Evolutionary conservation across 805 yeast species (phyloP).

Genomic region (Dipodascus geniculatus): DNA sequence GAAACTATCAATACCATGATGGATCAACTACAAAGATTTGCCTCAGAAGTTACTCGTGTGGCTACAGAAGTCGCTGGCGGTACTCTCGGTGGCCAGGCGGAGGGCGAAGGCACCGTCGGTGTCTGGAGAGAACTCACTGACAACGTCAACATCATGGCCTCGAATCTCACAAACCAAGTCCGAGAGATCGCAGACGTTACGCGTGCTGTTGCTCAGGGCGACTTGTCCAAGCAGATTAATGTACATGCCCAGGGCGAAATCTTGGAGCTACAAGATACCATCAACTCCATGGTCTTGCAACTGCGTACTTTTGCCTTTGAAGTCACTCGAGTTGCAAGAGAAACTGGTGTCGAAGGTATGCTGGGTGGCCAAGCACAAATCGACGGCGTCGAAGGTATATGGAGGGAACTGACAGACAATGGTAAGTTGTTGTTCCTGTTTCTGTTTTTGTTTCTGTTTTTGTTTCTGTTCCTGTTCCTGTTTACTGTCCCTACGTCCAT

Average conservation of each 20-base stretch:
- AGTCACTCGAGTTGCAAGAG: constrained; percentile 77
- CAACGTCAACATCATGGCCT: constrained; percentile 83
- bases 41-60: constrained; percentile 70
- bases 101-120: constrained; percentile 74
- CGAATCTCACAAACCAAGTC: constrained; percentile 77
- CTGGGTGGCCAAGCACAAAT: constrained; percentile 82
- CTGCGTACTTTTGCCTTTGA: constrained; percentile 74
- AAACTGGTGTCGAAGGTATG: constrained; percentile 82
- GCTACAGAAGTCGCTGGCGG: constrained; percentile 90
- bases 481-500: neutral
- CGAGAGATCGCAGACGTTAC: constrained; percentile 86
- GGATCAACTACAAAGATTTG: constrained; percentile 75
- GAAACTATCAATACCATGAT: constrained; percentile 79
- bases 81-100: constrained; percentile 81
- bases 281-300: constrained; percentile 83
- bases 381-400: constrained; percentile 70
- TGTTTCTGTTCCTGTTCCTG: neutral
- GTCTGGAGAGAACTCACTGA: constrained; percentile 82
- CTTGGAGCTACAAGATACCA: constrained; percentile 71
- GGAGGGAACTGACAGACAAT: constrained; percentile 80
- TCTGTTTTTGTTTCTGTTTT: no score
- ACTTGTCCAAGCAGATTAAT: constrained; percentile 67
- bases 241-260: constrained; percentile 91
- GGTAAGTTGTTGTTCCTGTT: constrained; percentile 19
- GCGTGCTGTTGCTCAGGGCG: constrained; percentile 81